A percentile compares a stretch with the other conserved stretches of the same genome.
phyloP scores from a whole-genome alignment of 2,329 filamentous ascomycete species.

The Alternaria ventricosa region DNA sequence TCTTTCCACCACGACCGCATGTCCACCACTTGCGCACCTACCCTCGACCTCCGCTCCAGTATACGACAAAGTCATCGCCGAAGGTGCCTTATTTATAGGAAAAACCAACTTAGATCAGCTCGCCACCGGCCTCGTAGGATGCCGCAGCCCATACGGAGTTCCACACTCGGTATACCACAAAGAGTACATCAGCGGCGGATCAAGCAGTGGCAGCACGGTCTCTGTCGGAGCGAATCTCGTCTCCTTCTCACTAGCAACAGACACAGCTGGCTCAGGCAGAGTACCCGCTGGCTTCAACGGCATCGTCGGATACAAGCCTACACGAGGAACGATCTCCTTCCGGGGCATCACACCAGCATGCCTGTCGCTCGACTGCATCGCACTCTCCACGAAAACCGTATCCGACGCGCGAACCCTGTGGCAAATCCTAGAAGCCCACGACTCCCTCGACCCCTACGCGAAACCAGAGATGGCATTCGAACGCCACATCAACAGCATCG shows the following conservation, averaged over 20 bases:
- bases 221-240: slow-evolving; percentile 61
- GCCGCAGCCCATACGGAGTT: slow-evolving; percentile 64
- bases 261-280: slow-evolving; percentile 62
- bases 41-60: slow-evolving; percentile 58
- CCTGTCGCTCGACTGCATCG: slow-evolving; percentile 63
- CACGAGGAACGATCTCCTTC: slow-evolving; percentile 60
- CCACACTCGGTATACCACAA: slow-evolving; percentile 60
- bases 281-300: slow-evolving; percentile 63
- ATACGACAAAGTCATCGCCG: slow-evolving; percentile 57
- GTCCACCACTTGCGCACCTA: slow-evolving; percentile 57
- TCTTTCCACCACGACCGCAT: slow-evolving; percentile 60
- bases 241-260: slow-evolving; percentile 63
- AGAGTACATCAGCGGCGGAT: slow-evolving; percentile 63
- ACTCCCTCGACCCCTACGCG: slow-evolving; percentile 60
- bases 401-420: slow-evolving; percentile 59
- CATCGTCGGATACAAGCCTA: slow-evolving; percentile 60
- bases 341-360: slow-evolving; percentile 63
- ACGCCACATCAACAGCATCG: slow-evolving; percentile 45
- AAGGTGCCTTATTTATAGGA: slow-evolving; percentile 65
- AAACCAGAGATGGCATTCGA: slow-evolving; percentile 48
- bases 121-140: slow-evolving; percentile 66
- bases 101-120: slow-evolving; percentile 69
- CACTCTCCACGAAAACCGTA: slow-evolving; percentile 59
- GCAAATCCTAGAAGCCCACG: slow-evolving; percentile 55
- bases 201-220: slow-evolving; percentile 63